Conservation (phyloP, 2,329 filamentous ascomycete genomes). For the Xylariaceae sp. region DNA sequence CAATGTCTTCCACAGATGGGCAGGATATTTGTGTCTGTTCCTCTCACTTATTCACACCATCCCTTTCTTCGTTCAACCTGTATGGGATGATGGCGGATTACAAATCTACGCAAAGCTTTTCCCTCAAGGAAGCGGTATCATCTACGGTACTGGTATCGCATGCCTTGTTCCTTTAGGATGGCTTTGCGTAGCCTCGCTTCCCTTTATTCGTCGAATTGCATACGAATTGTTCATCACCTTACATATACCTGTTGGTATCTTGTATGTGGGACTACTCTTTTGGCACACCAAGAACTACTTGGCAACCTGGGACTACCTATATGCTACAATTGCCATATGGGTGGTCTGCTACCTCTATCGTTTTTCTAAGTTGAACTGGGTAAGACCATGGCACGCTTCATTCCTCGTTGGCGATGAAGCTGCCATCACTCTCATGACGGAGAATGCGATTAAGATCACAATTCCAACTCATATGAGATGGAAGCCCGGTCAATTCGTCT, state of each 20-base stretch:
- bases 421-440: constrained; percentile 79
- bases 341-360: constrained; percentile 66
- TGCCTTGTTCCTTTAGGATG: constrained; percentile 76
- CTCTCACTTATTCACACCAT: constrained; percentile 78
- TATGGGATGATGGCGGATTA: constrained; percentile 75
- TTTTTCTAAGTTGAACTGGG: constrained; percentile 85
- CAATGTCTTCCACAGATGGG: constrained; percentile 91
- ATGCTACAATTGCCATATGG: constrained; percentile 75
- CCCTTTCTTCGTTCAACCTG: constrained; percentile 83
- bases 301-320: constrained; percentile 85
- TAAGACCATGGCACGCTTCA: constrained; percentile 69
- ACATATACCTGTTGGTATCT: constrained; percentile 74
- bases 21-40: constrained; percentile 78
- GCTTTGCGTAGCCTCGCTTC: constrained; percentile 79
- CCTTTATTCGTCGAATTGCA: constrained; percentile 66
- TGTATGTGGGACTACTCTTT: constrained; percentile 80
- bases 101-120: constrained; percentile 66
- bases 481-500: constrained; percentile 92
- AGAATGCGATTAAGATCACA: constrained; percentile 93
- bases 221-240: constrained; percentile 83
- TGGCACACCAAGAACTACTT: constrained; percentile 96
- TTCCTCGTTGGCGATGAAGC: constrained; percentile 90
- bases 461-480: constrained; percentile 89
- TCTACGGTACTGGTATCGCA: constrained; percentile 82
- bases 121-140: constrained; percentile 56